Base-by-base conservation (phyloP, 768 basidiomycete species). In the Nevesoporus exiguus region DNA sequence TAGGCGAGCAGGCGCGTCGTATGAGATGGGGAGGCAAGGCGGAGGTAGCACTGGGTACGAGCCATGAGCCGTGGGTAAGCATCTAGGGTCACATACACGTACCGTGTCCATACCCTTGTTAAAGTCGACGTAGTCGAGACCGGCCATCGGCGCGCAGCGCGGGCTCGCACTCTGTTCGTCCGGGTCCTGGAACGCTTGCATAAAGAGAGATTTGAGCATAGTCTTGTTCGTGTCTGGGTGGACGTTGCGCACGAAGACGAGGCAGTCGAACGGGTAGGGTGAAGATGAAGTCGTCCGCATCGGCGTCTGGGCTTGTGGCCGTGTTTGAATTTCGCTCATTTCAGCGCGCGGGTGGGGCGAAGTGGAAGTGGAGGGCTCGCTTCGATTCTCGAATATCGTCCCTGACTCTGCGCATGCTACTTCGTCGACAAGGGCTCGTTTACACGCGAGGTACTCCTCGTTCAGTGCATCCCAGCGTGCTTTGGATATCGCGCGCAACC, bases 221-320 rank as follows among this genome's bases (percentile, higher is more conserved):
- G 91, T 92, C 68, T 91, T 92, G 66, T 91, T 93, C 25, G 90
- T 89, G 52, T 83, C 82, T 3, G 80, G 73, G 55, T 91, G 86
- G 7, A 93, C 63, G 64, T 89, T 79, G 40, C 83, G 82, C 7
- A 83, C 80, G 63, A 86, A 88, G 29, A 89, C 74, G 8, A 93
- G 81, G 53, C 88, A 89, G 29, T 79, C 75, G 5, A 68, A 72
- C 0, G 90, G 91, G 61, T 79, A 90, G 3, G 76, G 69, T 10
- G 79, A 77, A 0, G 46, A 50, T 0, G 14, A 22, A 3, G 57
- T 61, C 3, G 59, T 71, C 21, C 45, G 21, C 13, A 15, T 40
- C 13, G 52, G 29, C 8, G 17, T n/a, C 3, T 44, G 27, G 1
- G 7, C 22, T 27, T 27, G 14, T 3, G 22, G 4, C 27, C 8